These are phyloP conservation scores for Friedmanniomyces endolithicus DNA, from an alignment of 495 filamentous ascomycete genomes.

Conservation along the genomic window DNA sequence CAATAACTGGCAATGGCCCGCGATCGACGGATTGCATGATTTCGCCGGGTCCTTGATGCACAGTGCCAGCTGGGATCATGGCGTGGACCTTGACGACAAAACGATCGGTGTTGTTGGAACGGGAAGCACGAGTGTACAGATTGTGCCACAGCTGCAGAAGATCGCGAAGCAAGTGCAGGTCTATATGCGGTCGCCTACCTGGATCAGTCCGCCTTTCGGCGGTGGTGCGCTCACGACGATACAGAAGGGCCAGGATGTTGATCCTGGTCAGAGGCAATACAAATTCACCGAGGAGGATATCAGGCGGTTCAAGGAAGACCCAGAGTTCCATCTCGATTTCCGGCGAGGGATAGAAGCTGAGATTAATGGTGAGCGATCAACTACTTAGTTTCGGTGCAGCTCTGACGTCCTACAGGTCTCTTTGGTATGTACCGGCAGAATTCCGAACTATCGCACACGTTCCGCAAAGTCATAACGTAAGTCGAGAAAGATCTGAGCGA, in stretches of 20 bases:
- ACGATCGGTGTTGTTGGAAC: slow-evolving; percentile 25
- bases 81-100: slow-evolving; percentile 25
- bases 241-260: slow-evolving; percentile 10
- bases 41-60: slow-evolving; percentile 27
- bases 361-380: slow-evolving; percentile 18
- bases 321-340: slow-evolving; percentile 27
- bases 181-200: slow-evolving; percentile 25
- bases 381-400: too few species aligned
- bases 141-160: slow-evolving; percentile 26
- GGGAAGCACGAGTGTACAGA: slow-evolving; percentile 26
- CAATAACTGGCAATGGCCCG: slow-evolving; percentile 25
- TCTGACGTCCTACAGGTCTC: neutral
- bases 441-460: slow-evolving; percentile 22
- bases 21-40: slow-evolving; percentile 21
- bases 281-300: slow-evolving; percentile 27
- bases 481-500: too few species aligned
- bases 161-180: slow-evolving; percentile 18
- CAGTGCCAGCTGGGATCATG: slow-evolving; percentile 26
- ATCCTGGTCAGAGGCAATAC: slow-evolving; percentile 17
- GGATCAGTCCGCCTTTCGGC: slow-evolving; percentile 24
- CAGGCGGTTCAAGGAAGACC: slow-evolving; percentile 26
- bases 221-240: slow-evolving; percentile 1
- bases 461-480: slow-evolving; percentile 25
- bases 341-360: slow-evolving; percentile 27
- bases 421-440: slow-evolving; percentile 28